These are phyloP conservation scores for Starmerella gropengiesseri DNA, from an alignment of 805 yeast genomes.

Conservation along the genomic window DNA sequence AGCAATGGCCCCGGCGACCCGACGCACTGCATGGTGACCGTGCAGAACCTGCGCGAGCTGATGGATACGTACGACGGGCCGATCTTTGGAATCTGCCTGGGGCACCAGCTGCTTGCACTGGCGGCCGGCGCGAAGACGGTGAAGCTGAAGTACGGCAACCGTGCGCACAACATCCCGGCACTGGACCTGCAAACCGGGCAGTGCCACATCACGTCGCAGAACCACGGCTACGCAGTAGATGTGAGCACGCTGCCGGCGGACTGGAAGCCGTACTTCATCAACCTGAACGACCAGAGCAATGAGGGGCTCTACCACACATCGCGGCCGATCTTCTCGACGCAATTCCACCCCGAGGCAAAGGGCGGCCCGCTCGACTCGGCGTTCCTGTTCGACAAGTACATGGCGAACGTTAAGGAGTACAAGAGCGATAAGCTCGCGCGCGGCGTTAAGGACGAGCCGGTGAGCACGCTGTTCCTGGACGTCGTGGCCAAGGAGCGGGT, in stretches of 20 bases:
- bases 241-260: constrained; percentile 56
- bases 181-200: constrained; percentile 81
- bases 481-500: constrained; percentile 35
- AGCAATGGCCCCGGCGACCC: constrained; percentile 99
- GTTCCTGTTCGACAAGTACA: constrained; percentile 81
- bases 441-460: constrained; percentile 32
- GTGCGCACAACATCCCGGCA: constrained; percentile 98
- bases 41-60: constrained; percentile 42
- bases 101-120: constrained; percentile 92
- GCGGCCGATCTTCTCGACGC: constrained; percentile 91
- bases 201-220: constrained; percentile 97
- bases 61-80: constrained; percentile 67
- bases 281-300: constrained; percentile 93
- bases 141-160: constrained; percentile 94
- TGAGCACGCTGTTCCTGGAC: constrained; percentile 35
- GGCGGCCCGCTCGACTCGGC: constrained; percentile 97
- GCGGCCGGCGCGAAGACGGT: constrained; percentile 90
- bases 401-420: constrained; percentile 54
- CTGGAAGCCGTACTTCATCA: constrained; percentile 91
- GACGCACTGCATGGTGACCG: constrained; percentile 59
- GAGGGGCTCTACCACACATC: constrained; percentile 92
- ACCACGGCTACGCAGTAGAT: constrained; percentile 98
- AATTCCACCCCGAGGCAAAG: constrained; percentile 97
- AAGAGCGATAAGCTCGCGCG: constrained; percentile 36
- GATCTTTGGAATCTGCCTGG: constrained; percentile 94